Base-by-base conservation (phyloP, 371 early-diverging fungal species). In the Mortierella sp. region DNA sequence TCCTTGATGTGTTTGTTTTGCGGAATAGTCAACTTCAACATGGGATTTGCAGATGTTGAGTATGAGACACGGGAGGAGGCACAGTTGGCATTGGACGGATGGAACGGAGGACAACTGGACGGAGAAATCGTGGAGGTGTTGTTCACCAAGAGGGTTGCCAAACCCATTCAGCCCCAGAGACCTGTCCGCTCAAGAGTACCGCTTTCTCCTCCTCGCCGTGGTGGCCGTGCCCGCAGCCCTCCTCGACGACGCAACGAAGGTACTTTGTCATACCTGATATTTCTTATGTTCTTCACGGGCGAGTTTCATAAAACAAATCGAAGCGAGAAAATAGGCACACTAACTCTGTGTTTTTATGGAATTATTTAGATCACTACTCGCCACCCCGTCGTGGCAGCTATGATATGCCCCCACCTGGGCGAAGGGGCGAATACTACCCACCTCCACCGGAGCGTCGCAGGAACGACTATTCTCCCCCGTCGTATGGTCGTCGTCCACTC, bases 91-190 rank as follows among this genome's bases (percentile, higher is more conserved):
- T 77, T 92, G 19, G 87, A 87, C 29, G 87, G 85, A 45, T 90
- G 90, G 91, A 87, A 90, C 68, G 88, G 87, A 53, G 91, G 90
- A 55, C 90, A 90, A 79, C 77, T 90, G 82, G 91, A 90, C 83
- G 90, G 90, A 40, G 86, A 89, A 55, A 66, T 83, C 29, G 66
- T 83, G 2, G 69, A 72, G 39, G 76, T 73, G 19, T 16, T 43
- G 19, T 78, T 83, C 58, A 64, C 76, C 8, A 66, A 72, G 11
- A 83, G 73, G 64, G 31, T 70, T 19, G 48, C 50, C 22, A 68
- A 52, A 10, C 70, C 77, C n/a, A 58, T 45, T 34, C 52, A 53
- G 2, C 22, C 65, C 11, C 71, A 74, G 31, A 58, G 64, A 29
- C 68, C 74, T 45, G 71, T 70, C 24, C 74, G 81, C 26, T 10